Conservation (phyloP, 352 stramenopile species). For the Phytophthora pseudosyringae region DNA sequence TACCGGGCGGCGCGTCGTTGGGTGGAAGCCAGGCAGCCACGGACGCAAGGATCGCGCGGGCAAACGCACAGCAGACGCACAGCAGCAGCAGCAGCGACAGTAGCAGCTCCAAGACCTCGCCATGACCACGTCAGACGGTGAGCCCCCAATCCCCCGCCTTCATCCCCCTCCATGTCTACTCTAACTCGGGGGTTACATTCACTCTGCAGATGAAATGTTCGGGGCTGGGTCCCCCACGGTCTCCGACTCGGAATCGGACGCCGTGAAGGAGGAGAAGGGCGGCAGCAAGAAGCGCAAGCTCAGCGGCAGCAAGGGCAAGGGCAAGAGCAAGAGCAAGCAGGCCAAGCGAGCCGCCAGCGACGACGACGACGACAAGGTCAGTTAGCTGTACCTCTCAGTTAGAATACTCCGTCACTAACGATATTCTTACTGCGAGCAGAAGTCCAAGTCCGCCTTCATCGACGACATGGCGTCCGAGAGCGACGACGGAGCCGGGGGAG, state of each 20-base stretch:
- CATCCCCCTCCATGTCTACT: slow-evolving; percentile 1
- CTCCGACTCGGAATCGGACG: slow-evolving; percentile 85
- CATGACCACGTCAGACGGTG: slow-evolving; percentile 38
- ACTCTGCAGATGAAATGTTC: slow-evolving; percentile 68
- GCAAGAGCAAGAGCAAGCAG: slow-evolving; percentile 62
- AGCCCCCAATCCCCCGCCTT: background rate
- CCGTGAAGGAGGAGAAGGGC: slow-evolving; percentile 46
- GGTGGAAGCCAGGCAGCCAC: slow-evolving; percentile 35
- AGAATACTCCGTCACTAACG: slow-evolving; percentile 11
- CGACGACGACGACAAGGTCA: slow-evolving; percentile 73
- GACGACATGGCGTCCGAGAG: slow-evolving; percentile 91
- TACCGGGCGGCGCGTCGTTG: slow-evolving; percentile 24
- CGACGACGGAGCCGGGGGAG: slow-evolving; percentile 61
- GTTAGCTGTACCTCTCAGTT: slow-evolving; percentile 2
- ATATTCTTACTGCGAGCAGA: slow-evolving; percentile 40
- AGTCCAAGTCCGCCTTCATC: slow-evolving; percentile 84
- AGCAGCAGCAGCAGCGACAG: slow-evolving; percentile 4
- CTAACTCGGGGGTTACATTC: slow-evolving; percentile 11
- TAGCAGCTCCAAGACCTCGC: background rate
- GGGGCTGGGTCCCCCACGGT: slow-evolving; percentile 77
- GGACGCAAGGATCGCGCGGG: slow-evolving; percentile 18
- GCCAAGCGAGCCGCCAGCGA: slow-evolving; percentile 69
- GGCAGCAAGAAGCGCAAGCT: slow-evolving; percentile 77
- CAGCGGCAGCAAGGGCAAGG: slow-evolving; percentile 19
- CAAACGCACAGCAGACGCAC: slow-evolving; percentile 1